These are phyloP conservation scores for Nitzschia inconspicua DNA, from an alignment of 108 stramenopile species.

Conservation along the genomic window DNA sequence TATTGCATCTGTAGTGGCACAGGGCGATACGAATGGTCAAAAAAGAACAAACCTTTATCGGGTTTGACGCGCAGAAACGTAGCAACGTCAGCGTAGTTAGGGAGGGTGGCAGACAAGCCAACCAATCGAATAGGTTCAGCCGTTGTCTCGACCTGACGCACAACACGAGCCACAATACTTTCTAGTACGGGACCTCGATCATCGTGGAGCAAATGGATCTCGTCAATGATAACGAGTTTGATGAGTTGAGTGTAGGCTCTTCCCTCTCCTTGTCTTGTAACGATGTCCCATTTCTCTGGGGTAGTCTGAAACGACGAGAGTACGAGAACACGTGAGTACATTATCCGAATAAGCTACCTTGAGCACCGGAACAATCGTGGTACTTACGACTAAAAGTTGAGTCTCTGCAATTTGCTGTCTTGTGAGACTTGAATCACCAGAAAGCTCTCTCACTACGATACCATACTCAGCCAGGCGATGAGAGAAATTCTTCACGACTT, in stretches of 20 bases:
- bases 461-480: slow-evolving; percentile 87
- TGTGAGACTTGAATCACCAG: slow-evolving; percentile 96
- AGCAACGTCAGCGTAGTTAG: slow-evolving; percentile 99
- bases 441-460: slow-evolving; percentile 92
- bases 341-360: too few species aligned
- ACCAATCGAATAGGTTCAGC: slow-evolving; percentile 93
- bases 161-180: slow-evolving; percentile 92
- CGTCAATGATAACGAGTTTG: slow-evolving; percentile 97
- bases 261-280: slow-evolving; percentile 98
- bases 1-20: slow-evolving; percentile 99
- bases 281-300: slow-evolving; percentile 99
- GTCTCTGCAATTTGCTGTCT: slow-evolving; percentile 96
- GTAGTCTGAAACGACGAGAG: too few species aligned
- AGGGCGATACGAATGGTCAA: slow-evolving; percentile 98
- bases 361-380: too few species aligned
- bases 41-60: slow-evolving; percentile 97
- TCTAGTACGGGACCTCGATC: slow-evolving; percentile 98
- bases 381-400: slow-evolving; percentile 97
- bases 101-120: slow-evolving; percentile 98
- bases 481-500: slow-evolving; percentile 95
- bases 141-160: slow-evolving; percentile 95
- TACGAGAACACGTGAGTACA: too few species aligned
- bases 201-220: slow-evolving; percentile 99
- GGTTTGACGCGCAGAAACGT: slow-evolving; percentile 97
- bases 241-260: slow-evolving; percentile 97